Evolutionary conservation across 2,329 filamentous ascomycete species (phyloP).

Genomic region (Cadophora malorum): DNA sequence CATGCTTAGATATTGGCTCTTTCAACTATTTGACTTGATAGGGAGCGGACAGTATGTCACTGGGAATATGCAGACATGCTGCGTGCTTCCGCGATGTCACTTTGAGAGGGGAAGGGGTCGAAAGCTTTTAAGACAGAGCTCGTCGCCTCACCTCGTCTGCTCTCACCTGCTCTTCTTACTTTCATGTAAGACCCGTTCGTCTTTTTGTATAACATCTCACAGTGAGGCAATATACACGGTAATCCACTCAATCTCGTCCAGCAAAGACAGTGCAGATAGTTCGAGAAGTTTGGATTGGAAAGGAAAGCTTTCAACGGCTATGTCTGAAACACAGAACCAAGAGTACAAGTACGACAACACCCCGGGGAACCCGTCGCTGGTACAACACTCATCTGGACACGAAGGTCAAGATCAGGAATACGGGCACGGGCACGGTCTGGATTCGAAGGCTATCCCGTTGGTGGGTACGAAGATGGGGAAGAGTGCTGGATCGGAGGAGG

Average conservation of each 20-base stretch:
- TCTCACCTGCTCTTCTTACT: too few species aligned
- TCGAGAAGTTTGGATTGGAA: neutral
- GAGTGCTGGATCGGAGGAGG: neutral
- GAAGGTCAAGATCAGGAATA: neutral
- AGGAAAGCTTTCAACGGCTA: neutral
- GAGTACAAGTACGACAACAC: conserved; percentile 5
- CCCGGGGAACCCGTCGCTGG: neutral
- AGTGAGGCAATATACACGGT: too few species aligned
- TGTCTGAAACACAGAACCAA: neutral
- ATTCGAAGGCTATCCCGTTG: neutral
- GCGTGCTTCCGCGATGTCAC: too few species aligned
- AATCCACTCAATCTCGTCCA: neutral
- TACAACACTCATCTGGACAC: neutral
- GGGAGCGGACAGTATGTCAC: neutral
- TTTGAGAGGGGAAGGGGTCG: too few species aligned
- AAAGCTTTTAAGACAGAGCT: neutral
- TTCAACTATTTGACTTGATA: neutral
- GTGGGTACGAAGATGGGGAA: neutral
- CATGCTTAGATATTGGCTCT: neutral
- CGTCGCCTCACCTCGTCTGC: too few species aligned
- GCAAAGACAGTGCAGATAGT: neutral
- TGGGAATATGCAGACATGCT: neutral
- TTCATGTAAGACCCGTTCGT: too few species aligned
- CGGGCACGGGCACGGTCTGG: too few species aligned
- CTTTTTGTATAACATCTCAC: neutral